Conservation (phyloP, 495 filamentous ascomycete genomes). For the Xylaria bambusicola region DNA sequence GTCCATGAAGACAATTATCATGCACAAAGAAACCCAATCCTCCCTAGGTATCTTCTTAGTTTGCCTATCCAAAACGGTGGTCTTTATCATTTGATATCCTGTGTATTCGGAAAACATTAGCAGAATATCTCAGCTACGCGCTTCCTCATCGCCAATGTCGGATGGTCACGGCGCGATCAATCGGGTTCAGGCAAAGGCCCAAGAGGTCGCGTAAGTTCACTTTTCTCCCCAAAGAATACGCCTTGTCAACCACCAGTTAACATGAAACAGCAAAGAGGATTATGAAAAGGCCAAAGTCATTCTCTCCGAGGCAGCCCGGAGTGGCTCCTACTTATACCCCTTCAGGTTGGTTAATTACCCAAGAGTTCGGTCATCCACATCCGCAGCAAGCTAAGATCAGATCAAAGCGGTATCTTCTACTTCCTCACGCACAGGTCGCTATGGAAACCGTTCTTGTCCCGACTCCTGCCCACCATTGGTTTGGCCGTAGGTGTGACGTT, state of each 20-base stretch:
- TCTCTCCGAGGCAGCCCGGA: slow-evolving; percentile 64
- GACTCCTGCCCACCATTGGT: slow-evolving; percentile 66
- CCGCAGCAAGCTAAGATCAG: slow-evolving; percentile 16
- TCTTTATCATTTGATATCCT: no score
- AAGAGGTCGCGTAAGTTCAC: slow-evolving; percentile 51
- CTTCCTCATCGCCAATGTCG: slow-evolving; percentile 27
- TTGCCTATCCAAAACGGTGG: no score
- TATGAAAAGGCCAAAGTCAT: slow-evolving; percentile 54
- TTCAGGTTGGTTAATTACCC: slow-evolving; percentile 58
- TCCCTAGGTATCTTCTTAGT: no score
- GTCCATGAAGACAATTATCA: no score
- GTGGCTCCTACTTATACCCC: slow-evolving; percentile 82
- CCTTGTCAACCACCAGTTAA: slow-evolving; percentile 16
- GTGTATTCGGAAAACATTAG: no score
- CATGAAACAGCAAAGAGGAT: slow-evolving; percentile 53
- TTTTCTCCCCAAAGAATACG: not conserved
- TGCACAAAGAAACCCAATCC: no score
- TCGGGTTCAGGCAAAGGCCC: slow-evolving; percentile 44
- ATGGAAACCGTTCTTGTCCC: slow-evolving; percentile 69
- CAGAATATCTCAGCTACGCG: no score
- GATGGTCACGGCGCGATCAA: slow-evolving; percentile 27
- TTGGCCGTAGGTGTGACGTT: slow-evolving; percentile 67
- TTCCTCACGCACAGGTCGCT: slow-evolving; percentile 66
- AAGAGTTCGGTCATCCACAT: no score
- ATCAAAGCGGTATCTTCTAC: slow-evolving; percentile 69